Base-by-base conservation (phyloP, 345 rosid genomes). In the Murraya paniculata region DNA sequence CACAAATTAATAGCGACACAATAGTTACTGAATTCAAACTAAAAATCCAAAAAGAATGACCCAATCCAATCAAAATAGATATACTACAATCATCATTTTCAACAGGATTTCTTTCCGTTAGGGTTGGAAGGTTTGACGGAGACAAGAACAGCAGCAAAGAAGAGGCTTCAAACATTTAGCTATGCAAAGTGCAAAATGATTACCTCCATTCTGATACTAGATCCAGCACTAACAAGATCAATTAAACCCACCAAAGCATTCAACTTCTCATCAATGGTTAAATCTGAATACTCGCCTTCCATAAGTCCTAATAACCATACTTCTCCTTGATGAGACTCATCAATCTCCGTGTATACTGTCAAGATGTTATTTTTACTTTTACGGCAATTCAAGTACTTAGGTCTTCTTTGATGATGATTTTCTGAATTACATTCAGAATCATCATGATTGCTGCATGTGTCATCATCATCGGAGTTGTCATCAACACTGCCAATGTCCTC, bases 251-350 rank as follows among this genome's bases (percentile, higher is more conserved):
- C 97, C 78, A 96, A 84, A 55, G 90, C 88, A 84, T 89, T 88
- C 84, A 96, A 82, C 89, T 91, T 94, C 85, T 96, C 99, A 36
- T 88, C 94, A 77, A 94, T 88, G 85, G 91, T 89, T 84, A 94
- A 79, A 84, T 88, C 94, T 56, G 95, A 89, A 90, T 96, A 96
- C 88, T 96, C 99, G 31, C 97, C 97, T 83, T 96, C 99, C 93
- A 89, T 85, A 55, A 94, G 90, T 78, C 98, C 99, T 76, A 92
- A 84, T 82, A 96, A 79, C 98, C 99, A 96, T 65, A 90, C 90
- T 76, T 92, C 98, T 85, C 98, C 99, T 7, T 89, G 91, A 78
- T 85, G 89, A 87, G 97, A 92, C 89, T 96, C 99, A 89, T 96
- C 99, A 85, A 96, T 94, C 88, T 96, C 99, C 78, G 81, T 83